These are phyloP conservation scores for Coemansia asiatica DNA, from an alignment of 192 early-diverging fungal species.

Conservation along the genomic window DNA sequence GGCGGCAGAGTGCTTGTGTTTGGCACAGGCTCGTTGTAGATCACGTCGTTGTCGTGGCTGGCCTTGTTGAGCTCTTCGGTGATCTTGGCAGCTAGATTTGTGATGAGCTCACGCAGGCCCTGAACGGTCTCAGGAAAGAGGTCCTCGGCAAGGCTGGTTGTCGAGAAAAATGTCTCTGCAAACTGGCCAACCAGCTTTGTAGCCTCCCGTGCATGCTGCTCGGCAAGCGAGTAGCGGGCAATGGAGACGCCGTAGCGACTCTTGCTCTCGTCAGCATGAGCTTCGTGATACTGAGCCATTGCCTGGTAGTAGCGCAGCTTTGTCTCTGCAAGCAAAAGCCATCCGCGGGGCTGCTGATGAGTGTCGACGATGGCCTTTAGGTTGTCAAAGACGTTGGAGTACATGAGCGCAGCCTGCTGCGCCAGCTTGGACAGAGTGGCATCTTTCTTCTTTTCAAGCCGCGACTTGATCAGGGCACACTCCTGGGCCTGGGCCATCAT, in stretches of 20 bases:
- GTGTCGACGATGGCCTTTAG: conserved; percentile 65
- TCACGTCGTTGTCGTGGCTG: conserved; percentile 91
- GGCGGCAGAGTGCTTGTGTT: conserved; percentile 73
- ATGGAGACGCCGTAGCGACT: conserved; percentile 85
- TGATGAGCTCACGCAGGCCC: conserved; percentile 73
- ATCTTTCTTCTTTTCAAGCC: conserved; percentile 86
- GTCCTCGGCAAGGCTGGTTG: conserved; percentile 59
- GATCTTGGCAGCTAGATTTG: conserved; percentile 63
- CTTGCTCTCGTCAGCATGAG: conserved; percentile 72
- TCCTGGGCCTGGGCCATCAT: conserved; percentile 98
- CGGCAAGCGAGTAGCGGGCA: conserved; percentile 74
- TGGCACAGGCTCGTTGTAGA: conserved; percentile 89
- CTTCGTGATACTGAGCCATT: conserved; percentile 83
- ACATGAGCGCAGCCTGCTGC: conserved; percentile 73
- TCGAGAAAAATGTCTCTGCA: conserved; percentile 66
- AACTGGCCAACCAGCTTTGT: conserved; percentile 62
- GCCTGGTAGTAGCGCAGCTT: conserved; percentile 88
- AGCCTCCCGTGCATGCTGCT: conserved; percentile 82
- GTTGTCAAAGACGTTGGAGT: conserved; percentile 73
- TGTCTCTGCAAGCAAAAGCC: conserved; percentile 82
- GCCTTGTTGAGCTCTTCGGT: conserved; percentile 69
- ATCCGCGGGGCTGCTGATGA: conserved; percentile 75
- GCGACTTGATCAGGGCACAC: conserved; percentile 81
- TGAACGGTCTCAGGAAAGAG: conserved; percentile 66
- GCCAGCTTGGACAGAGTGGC: conserved; percentile 89